Conservation (phyloP, 2,329 filamentous ascomycete genomes). For the Scytalidium sp. region DNA sequence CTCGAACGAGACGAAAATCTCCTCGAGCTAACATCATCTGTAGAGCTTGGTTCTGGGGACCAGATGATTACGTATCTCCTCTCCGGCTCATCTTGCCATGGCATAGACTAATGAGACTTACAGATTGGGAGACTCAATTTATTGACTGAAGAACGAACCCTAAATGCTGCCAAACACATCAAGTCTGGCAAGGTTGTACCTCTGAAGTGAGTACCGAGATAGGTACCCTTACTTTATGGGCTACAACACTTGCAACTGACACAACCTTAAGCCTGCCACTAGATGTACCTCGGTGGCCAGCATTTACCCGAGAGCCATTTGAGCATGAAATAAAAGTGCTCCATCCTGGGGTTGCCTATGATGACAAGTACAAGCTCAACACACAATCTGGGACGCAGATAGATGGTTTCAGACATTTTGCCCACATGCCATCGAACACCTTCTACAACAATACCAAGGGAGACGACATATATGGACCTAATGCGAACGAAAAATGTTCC, state of each 20-base stretch:
- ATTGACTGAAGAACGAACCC: slow-evolving; percentile 36
- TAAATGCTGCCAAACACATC: slow-evolving; percentile 35
- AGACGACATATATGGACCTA: slow-evolving; percentile 8
- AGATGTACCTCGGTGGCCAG: slow-evolving; percentile 27
- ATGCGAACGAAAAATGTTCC: slow-evolving; percentile 9
- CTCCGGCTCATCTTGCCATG: background rate
- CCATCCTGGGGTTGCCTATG: slow-evolving; percentile 40
- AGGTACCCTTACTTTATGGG: background rate
- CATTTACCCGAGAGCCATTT: slow-evolving; percentile 26
- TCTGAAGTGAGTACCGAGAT: background rate
- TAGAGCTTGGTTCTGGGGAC: slow-evolving; percentile 10
- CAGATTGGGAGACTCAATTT: slow-evolving; percentile 39
- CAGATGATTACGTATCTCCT: slow-evolving; percentile 5
- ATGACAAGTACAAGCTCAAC: slow-evolving; percentile 57
- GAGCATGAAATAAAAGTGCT: slow-evolving; percentile 21
- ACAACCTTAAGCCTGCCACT: slow-evolving; percentile 1
- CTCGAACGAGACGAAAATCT: too few species aligned
- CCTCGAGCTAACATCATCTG: background rate
- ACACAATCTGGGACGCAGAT: slow-evolving; percentile 53
- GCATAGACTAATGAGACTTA: background rate
- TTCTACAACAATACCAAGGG: slow-evolving; percentile 14
- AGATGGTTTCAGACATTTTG: slow-evolving; percentile 46
- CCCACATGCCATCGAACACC: slow-evolving; percentile 5
- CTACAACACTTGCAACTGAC: too few species aligned
- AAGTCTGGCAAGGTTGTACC: slow-evolving; percentile 34